These are phyloP conservation scores for Linum trigynum DNA, from an alignment of 345 rosid genomes.

Conservation along the genomic window DNA sequence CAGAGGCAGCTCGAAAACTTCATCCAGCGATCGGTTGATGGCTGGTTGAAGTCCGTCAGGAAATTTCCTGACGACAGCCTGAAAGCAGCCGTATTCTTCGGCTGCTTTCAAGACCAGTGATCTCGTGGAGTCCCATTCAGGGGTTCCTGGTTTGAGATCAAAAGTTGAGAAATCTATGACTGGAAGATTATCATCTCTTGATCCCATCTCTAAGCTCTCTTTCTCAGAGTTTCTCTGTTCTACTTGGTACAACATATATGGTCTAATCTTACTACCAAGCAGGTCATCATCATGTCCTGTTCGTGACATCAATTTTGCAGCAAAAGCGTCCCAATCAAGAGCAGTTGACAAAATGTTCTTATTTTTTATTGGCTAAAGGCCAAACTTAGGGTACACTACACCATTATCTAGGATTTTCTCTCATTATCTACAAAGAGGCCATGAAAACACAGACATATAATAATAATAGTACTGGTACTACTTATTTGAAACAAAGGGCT, in stretches of 20 bases:
- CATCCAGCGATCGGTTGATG: neutral
- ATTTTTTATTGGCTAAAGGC: no score
- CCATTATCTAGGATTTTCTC: no score
- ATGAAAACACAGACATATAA: no score
- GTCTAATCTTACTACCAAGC: neutral
- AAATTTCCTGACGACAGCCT: neutral
- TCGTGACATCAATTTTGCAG: no score
- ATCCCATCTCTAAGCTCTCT: neutral
- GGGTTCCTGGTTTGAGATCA: neutral
- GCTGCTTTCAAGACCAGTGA: neutral
- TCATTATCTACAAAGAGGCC: no score
- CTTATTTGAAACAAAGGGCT: no score
- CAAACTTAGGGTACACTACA: no score
- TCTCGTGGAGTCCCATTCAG: neutral
- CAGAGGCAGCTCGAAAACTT: neutral
- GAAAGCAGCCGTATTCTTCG: neutral
- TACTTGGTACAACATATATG: neutral
- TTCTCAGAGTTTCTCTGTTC: neutral
- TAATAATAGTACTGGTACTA: no score
- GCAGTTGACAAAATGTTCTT: no score
- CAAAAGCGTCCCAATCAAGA: no score
- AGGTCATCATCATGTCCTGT: neutral
- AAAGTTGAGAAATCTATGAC: neutral
- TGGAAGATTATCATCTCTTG: neutral
- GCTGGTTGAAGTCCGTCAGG: neutral